Evolutionary conservation across 2,329 filamentous ascomycete genomes (phyloP).

Genomic region (Aspergillus sp.): DNA sequence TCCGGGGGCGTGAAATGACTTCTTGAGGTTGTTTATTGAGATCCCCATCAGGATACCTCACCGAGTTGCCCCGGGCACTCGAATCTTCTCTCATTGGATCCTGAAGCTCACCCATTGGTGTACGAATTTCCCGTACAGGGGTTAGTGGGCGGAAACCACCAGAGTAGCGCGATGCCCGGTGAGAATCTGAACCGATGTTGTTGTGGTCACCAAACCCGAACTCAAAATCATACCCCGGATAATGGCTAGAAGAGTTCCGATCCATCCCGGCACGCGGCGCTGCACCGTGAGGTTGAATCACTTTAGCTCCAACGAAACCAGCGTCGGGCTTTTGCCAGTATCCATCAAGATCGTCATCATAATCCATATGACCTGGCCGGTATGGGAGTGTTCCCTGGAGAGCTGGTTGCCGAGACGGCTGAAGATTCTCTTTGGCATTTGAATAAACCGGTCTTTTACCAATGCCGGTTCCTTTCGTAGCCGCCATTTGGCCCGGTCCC

Average conservation of each 20-base stretch:
- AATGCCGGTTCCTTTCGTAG: slow-evolving; percentile 9
- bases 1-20: slow-evolving; percentile 32
- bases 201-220: slow-evolving; percentile 24
- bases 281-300: slow-evolving; percentile 15
- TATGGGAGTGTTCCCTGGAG: slow-evolving; percentile 3
- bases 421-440: slow-evolving; percentile 10
- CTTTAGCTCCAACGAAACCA: slow-evolving; percentile 9
- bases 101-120: slow-evolving; percentile 14
- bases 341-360: slow-evolving; percentile 16
- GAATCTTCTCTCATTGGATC: slow-evolving; percentile 3
- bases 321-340: slow-evolving; percentile 15
- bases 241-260: slow-evolving; percentile 5
- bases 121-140: slow-evolving; percentile 23
- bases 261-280: slow-evolving; percentile 11
- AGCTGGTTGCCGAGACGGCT: slow-evolving; percentile 6
- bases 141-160: slow-evolving; percentile 21
- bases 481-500: slow-evolving; percentile 15
- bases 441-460: slow-evolving; percentile 15
- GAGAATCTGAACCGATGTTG: slow-evolving; percentile 10
- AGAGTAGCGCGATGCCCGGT: slow-evolving; percentile 21
- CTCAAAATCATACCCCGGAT: slow-evolving; percentile 24
- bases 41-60: slow-evolving; percentile 22
- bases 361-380: slow-evolving; percentile 5
- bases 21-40: slow-evolving; percentile 28
- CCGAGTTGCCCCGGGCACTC: slow-evolving; percentile 1